Evolutionary conservation across 352 stramenopile species (phyloP), one percentile per base, ranked within the genome.

Genomic region (Phytophthora sp.): DNA sequence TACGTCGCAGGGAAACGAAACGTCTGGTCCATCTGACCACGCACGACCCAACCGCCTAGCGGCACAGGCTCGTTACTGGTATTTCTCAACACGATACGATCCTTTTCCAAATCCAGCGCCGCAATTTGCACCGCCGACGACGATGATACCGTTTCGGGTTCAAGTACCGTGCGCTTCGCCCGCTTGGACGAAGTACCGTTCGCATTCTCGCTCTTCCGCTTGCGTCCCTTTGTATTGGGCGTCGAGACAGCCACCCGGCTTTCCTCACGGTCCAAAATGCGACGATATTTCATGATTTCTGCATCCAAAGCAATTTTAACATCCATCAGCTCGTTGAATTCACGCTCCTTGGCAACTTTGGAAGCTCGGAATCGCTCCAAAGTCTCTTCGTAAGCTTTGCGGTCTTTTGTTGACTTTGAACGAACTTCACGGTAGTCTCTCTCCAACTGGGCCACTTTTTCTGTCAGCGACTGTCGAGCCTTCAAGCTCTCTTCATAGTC

Each of bases 281-380:
- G 84, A 23, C 80, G 82, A 62, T 94, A 94, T 41, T 88, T 85
- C 60, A 80, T 86, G 55, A 94, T 93, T 68, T 94, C 86, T 18
- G 79, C 75, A 45, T 88, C 80, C 20, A 92, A 73, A 1, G 76
- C 82, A 49, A 94, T 94, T 60, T 94, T 94, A 24, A 94, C 85
- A 55, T 94, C 86, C 86, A 94, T 94, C 42, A 94, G 77, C 57
- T 94, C 86, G 55, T 95, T 95, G 49, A 95, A 93, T 53, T 95
- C 84, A 16, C 72, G 70, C 35, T 93, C 85, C 71, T 93, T 93
- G 3, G 77, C 74, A 8, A 89, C 70, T 58, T 91, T 90, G 13
- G 81, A 88, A 29, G 79, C 71, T 15, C 86, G 82, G 52, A 89
- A 84, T 26, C 82, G 74, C 55, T 92, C 84, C 20, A 94, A 50